Conservation (phyloP, 345 rosid species). For the Rhizophora mangle region DNA sequence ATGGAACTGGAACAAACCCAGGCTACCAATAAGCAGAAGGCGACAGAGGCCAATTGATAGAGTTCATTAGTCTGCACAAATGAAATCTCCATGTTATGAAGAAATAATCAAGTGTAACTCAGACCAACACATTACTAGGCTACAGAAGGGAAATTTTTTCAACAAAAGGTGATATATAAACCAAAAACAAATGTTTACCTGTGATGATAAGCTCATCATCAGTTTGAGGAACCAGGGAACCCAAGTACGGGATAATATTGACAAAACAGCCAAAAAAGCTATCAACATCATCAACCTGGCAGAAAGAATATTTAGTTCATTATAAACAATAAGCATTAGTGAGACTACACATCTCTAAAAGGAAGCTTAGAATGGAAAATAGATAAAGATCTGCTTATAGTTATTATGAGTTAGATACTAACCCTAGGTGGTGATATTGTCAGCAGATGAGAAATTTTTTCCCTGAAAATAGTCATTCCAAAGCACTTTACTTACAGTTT, state of each 20-base stretch:
- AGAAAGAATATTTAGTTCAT: background rate
- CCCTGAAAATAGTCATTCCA: background rate
- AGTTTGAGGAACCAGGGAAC: conserved; percentile 85
- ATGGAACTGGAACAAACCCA: conserved; percentile 65
- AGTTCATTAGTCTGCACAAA: conserved; percentile 89
- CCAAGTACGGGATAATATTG: conserved; percentile 67
- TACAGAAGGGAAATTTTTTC: background rate
- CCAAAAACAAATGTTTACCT: conserved; percentile 36
- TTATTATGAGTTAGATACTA: background rate
- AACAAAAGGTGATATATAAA: background rate
- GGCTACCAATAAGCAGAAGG: conserved; percentile 96
- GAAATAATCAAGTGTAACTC: conserved; percentile 4
- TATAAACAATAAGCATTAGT: background rate
- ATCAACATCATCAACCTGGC: conserved; percentile 68
- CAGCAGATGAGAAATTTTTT: background rate
- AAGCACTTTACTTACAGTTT: conserved; percentile 57
- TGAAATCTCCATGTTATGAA: conserved; percentile 19
- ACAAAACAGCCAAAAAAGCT: conserved; percentile 63
- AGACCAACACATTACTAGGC: background rate
- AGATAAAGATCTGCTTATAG: background rate
- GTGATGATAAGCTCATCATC: conserved; percentile 84
- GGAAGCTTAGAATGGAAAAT: background rate
- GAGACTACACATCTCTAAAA: background rate
- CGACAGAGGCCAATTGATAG: conserved; percentile 93
- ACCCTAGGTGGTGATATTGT: background rate